A percentile compares a stretch with the other conserved stretches of the same genome.
Evolutionary conservation across 192 early-diverging fungal genomes (phyloP).

Genomic region (Backusella sp.): DNA sequence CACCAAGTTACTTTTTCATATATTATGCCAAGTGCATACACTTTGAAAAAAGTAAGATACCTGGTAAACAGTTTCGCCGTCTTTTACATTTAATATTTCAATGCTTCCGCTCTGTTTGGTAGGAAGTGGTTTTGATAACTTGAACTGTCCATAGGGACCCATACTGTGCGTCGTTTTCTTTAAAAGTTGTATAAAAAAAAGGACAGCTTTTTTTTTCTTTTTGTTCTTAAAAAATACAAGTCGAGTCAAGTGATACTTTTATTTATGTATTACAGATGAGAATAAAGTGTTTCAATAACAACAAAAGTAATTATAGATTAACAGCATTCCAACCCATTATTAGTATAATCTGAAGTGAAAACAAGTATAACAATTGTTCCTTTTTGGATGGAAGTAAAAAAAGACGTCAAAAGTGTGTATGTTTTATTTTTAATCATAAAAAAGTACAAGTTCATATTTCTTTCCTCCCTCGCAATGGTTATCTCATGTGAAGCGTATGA

Average conservation of each 20-base stretch:
- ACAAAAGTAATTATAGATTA: neutral
- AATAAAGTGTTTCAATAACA: neutral
- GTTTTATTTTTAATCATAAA: no score
- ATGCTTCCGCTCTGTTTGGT: neutral
- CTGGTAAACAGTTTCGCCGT: constrained; percentile 25
- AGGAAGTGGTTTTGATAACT: neutral
- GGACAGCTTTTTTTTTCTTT: no score
- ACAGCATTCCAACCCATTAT: no score
- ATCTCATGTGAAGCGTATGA: no score
- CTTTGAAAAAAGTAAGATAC: neutral
- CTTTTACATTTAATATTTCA: constrained; percentile 17
- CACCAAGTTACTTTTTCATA: neutral
- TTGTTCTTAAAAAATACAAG: no score
- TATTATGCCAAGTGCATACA: neutral
- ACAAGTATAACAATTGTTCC: no score
- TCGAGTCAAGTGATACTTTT: neutral
- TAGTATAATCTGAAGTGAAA: no score
- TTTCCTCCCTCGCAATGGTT: no score
- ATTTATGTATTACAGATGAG: neutral
- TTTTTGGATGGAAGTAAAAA: no score
- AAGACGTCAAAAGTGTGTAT: no score
- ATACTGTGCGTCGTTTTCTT: neutral
- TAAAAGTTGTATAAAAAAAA: neutral
- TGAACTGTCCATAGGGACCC: neutral
- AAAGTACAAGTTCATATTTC: no score